Base-by-base conservation (phyloP, 2,329 filamentous ascomycete species). In the Hypoxylon sp. region DNA sequence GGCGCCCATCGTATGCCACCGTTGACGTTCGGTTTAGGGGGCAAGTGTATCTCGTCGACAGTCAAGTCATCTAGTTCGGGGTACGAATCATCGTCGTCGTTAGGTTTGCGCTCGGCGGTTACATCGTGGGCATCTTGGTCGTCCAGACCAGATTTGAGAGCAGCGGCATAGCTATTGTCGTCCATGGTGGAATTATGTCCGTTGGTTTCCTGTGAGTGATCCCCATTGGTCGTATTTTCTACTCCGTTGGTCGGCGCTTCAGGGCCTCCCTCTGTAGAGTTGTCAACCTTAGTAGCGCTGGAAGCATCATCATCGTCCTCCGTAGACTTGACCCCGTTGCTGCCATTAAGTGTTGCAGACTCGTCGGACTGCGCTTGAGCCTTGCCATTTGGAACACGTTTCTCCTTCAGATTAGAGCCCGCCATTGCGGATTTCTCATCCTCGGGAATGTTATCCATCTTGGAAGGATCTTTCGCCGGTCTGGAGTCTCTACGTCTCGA, bases 1-100 rank as follows among this genome's bases (percentile, higher is more conserved):
- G 94, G 94, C 5, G 93, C 95, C 81, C 92, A 97, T 62, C 90
- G 87, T 67, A 97, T 91, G 33, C 88, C 78, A 43, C 76, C 77
- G 21, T 69, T 66, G 2, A 53, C 33, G 6, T 31, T 63, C 23
- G 62, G 64, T 15, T 62, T 65, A 6, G 68, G 66, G 3, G 61
- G 65, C 9, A 42, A 55, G 35, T 73, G 69, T 10, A 68, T 45
- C 48, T 70, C 70, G 13, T 71, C 68, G 31, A 70, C 20, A 15
- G 63, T 67, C 63, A 73, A 64, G 20, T 73, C 70, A 37, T 73
- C 71, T 8, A 73, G 58, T 18, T 73, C 71, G 7, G 71, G 71
- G 46, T 71, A 72, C 9, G 71, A 73, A 13, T 70, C 69, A 40
- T 73, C 69, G 40, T 69, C 69, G 13, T 70, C 66, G 5, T 50